Evolutionary conservation across 2,329 filamentous ascomycete genomes (phyloP).

Genomic region (Orbilia blumenaviensis): DNA sequence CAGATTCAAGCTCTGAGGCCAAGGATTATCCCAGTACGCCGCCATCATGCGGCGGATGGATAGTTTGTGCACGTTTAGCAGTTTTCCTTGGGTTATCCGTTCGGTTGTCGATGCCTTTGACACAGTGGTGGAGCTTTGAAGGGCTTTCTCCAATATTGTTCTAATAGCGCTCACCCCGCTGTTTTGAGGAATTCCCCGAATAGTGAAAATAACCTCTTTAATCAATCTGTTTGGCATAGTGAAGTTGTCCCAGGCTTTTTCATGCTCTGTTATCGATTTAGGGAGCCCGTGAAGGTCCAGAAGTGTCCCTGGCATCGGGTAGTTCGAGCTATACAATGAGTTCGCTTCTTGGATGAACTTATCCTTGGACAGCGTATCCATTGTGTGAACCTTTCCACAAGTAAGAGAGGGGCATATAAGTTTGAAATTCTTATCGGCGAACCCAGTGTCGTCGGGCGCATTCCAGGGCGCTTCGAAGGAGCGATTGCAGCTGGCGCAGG

Average conservation of each 20-base stretch:
- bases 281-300: slow-evolving; percentile 68
- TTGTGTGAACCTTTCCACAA: slow-evolving; percentile 67
- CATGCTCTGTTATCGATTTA: slow-evolving; percentile 58
- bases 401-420: slow-evolving; percentile 62
- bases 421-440: slow-evolving; percentile 69
- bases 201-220: slow-evolving; percentile 62
- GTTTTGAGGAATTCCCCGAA: slow-evolving; percentile 57
- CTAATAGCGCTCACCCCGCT: slow-evolving; percentile 67
- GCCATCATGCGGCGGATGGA: slow-evolving; percentile 74
- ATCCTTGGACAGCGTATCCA: slow-evolving; percentile 69
- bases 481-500: slow-evolving; percentile 43
- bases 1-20: slow-evolving; percentile 54
- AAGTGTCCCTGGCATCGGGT: slow-evolving; percentile 75
- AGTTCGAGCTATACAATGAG: slow-evolving; percentile 63
- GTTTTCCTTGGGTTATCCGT: slow-evolving; percentile 28
- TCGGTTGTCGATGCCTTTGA: slow-evolving; percentile 60
- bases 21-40: slow-evolving; percentile 73
- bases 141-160: slow-evolving; percentile 64
- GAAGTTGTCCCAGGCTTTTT: slow-evolving; percentile 57
- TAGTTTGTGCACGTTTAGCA: slow-evolving; percentile 59
- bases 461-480: slow-evolving; percentile 58
- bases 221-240: slow-evolving; percentile 71
- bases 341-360: slow-evolving; percentile 71
- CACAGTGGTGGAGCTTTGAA: slow-evolving; percentile 62
- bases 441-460: slow-evolving; percentile 66